phyloP scores from a whole-genome alignment of 2,329 filamentous ascomycete species.

The Dothiorella sarmentorum region DNA sequence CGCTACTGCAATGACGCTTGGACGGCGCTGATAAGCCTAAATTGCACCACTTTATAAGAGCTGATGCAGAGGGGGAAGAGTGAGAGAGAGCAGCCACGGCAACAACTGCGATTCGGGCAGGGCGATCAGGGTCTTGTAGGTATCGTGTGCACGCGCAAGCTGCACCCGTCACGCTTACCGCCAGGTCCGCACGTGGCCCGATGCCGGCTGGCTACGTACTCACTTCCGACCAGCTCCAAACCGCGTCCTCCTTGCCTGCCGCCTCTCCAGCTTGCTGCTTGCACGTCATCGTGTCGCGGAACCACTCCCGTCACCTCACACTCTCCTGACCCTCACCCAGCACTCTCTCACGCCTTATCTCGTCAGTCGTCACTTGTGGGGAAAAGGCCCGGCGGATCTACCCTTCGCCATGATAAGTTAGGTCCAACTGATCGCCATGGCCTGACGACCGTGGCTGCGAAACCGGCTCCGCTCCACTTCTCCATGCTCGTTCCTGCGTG shows the following conservation, averaged over 20 bases:
- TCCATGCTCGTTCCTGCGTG: conserved; percentile 2
- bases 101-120: neutral
- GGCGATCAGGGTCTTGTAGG: conserved; percentile 14
- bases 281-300: conserved; percentile 3
- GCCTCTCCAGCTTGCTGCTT: neutral
- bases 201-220: neutral
- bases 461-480: conserved; percentile 13
- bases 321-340: conserved; percentile 17
- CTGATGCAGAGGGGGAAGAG: no score
- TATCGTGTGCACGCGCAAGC: neutral
- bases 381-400: conserved; percentile 13
- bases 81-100: neutral
- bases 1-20: conserved; percentile 10
- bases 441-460: conserved; percentile 10
- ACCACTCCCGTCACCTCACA: conserved; percentile 4
- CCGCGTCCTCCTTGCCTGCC: neutral
- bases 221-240: neutral
- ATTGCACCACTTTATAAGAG: no score
- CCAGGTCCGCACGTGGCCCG: conserved; percentile 6
- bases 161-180: conserved; percentile 11
- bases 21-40: conserved; percentile 8
- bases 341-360: neutral
- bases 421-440: neutral
- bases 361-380: neutral
- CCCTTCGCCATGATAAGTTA: conserved; percentile 13